Percentiles rank a stretch among this genome's conserved stretches.
Conservation (phyloP, 768 basidiomycete genomes). For the Phlegmacium glaucopus region DNA sequence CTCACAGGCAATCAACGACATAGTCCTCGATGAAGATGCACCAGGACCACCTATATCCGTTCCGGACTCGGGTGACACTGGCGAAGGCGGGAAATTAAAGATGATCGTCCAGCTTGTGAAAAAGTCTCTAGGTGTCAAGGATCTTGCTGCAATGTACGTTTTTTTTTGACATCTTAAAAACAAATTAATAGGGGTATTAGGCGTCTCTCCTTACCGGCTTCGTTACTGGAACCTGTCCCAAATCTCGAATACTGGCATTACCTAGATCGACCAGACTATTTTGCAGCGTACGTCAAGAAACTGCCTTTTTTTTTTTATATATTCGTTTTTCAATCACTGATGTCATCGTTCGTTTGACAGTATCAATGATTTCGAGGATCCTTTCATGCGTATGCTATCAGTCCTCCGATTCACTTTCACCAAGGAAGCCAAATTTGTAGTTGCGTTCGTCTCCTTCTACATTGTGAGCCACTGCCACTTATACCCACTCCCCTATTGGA, state of each 20-base stretch:
- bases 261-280: constrained; percentile 86
- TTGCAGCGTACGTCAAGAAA: constrained; percentile 81
- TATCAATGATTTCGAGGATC: constrained; percentile 88
- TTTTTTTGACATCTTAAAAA: not conserved
- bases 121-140: constrained; percentile 90
- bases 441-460: constrained; percentile 34
- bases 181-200: too few relatives aligned
- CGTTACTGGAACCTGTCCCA: constrained; percentile 88
- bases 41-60: constrained; percentile 60
- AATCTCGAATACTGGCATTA: constrained; percentile 98
- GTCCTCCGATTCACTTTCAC: constrained; percentile 85
- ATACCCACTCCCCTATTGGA: constrained; percentile 1
- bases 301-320: not conserved
- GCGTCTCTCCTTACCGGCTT: constrained; percentile 90
- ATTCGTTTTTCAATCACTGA: not conserved
- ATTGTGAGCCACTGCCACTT: not conserved
- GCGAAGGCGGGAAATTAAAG: constrained; percentile 90
- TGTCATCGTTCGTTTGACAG: constrained; percentile 35
- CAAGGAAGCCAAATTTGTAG: constrained; percentile 92
- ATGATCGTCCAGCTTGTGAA: constrained; percentile 91
- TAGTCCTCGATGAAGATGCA: constrained; percentile 41
- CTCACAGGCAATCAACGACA: not conserved
- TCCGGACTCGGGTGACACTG: constrained; percentile 64
- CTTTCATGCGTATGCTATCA: constrained; percentile 95
- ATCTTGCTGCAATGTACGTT: constrained; percentile 88